These are phyloP conservation scores for Colletotrichum truncatum DNA, from an alignment of 2,329 filamentous ascomycete species.

Conservation along the genomic window DNA sequence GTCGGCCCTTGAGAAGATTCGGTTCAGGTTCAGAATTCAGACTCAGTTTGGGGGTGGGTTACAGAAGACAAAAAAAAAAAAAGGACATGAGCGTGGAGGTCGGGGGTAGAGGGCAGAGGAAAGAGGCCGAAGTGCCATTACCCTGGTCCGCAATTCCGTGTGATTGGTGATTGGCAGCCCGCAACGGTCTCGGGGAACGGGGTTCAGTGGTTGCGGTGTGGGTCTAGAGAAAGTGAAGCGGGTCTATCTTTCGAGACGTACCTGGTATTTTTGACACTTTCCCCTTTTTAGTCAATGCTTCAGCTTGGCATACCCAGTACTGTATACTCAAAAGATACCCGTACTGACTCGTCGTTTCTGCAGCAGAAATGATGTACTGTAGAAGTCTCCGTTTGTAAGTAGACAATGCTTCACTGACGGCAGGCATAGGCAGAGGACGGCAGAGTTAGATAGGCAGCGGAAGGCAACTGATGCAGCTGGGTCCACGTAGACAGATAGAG, in stretches of 20 bases:
- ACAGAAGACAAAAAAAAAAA: neutral
- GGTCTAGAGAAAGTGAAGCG: neutral
- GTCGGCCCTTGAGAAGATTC: neutral
- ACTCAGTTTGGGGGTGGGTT: conserved; percentile 1
- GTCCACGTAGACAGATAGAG: neutral
- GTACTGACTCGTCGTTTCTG: too few species aligned
- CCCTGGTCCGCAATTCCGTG: neutral
- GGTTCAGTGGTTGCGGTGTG: conserved; percentile 6
- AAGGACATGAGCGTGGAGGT: conserved; percentile 5
- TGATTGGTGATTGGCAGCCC: conserved; percentile 16
- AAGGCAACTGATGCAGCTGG: neutral
- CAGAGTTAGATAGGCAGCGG: neutral
- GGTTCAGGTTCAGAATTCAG: neutral
- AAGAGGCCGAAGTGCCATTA: conserved; percentile 19
- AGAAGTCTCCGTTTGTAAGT: too few species aligned
- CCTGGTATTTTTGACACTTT: neutral
- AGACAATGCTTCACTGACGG: neutral
- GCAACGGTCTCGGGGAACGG: conserved; percentile 10
- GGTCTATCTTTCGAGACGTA: too few species aligned
- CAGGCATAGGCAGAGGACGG: neutral
- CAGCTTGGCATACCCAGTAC: neutral
- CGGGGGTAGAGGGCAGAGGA: conserved; percentile 12
- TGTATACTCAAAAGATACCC: neutral
- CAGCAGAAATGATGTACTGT: neutral
- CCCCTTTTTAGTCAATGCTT: neutral